Base-by-base conservation (phyloP, 306 rosid species). In the Acacia melanoxylon region DNA sequence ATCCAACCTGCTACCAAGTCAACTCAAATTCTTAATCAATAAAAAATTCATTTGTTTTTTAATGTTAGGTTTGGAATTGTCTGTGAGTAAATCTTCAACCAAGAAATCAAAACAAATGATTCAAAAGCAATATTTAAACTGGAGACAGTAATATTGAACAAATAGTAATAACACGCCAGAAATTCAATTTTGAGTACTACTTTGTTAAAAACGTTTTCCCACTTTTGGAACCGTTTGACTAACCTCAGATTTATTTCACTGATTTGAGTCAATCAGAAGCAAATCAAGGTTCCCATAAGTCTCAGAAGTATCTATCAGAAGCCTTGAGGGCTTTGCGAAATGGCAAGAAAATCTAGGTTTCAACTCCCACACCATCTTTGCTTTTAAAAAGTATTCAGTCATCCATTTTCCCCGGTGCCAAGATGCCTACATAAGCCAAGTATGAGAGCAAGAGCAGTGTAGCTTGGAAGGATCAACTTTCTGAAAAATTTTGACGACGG, bases 381-480 rank as follows among this genome's bases (percentile, higher is more conserved):
- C 40, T 5, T 35, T 35, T 35, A 35, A 35, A 5, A 35, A 35
- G 40, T 35, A 35, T 68, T 33, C 8, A 48, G 41, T 48, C 25
- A 5, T 54, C 46, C n/a, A 33, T 25, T 70, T 77, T 67, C 54
- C n/a, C 19, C 17, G 10, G 25, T 31, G 46, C 17, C 52, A 82
- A 73, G 40, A 66, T 41, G n/a, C 46, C 11, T 5, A 45, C 68
- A 24, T 13, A 20, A 1, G 58, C n/a, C 31, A 20, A 49, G 16
- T 67, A 41, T 49, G 13, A 44, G 75, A 7, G 15, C 24, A 22
- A 72, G 37, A 24, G 37, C n/a, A 15, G 1, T 4, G n/a, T 56
- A 94, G 97, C 98, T 93, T 93, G 59, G 94, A 85, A 22, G 98
- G 97, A 68, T 95, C 98, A 37, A 93, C 92, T 85, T 95, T 95